Evolutionary conservation across 2,329 filamentous ascomycete genomes (phyloP), one percentile per base, ranked within the genome.

Genomic region (Emergomyces orientalis): DNA sequence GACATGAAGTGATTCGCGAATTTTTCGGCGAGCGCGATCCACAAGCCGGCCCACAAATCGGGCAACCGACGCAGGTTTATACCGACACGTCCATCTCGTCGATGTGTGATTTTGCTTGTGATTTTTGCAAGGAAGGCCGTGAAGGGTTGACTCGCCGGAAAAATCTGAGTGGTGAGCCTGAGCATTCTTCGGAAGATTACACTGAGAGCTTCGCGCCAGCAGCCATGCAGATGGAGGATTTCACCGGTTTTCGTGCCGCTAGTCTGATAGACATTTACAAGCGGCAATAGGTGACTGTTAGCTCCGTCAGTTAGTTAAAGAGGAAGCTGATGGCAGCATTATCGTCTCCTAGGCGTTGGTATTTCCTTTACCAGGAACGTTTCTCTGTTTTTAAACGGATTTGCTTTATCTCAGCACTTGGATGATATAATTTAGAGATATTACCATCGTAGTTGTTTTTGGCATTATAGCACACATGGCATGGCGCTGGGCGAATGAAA

Each of bases 51-150:
- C 66, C 68, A 55, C 65, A 63, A n/a, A 63, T 67, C 56, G 63
- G 63, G 19, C 69, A 70, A 45, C 45, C 45, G 47, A 47, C 51
- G 17, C 55, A 59, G 11, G 54, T 59, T 11, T 25, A 77, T 52
- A 73, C 76, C 39, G 41, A 69, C 66, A 17, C 62, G 3, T 30
- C 59, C 19, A 34, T 58, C 3, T 19, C 59, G 22, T 83, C 85
- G 1, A 78, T 78, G 25, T 92, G 89, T 69, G 85, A 90, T 67
- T 89, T 83, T 77, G 89, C 89, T 2, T 92, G 89, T 70, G 89
- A 92, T 72, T 88, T 85, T 78, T 89, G 90, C 72, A 91, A 91
- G 74, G 87, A 91, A 70, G 78, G 78, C 0, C 70, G 80, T 0
- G 74, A 77, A 47, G 82, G 78, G 19, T 73, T 91, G 65, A 82